Base-by-base conservation (phyloP, 208 protist genomes). In the Phytomonas sp. region DNA sequence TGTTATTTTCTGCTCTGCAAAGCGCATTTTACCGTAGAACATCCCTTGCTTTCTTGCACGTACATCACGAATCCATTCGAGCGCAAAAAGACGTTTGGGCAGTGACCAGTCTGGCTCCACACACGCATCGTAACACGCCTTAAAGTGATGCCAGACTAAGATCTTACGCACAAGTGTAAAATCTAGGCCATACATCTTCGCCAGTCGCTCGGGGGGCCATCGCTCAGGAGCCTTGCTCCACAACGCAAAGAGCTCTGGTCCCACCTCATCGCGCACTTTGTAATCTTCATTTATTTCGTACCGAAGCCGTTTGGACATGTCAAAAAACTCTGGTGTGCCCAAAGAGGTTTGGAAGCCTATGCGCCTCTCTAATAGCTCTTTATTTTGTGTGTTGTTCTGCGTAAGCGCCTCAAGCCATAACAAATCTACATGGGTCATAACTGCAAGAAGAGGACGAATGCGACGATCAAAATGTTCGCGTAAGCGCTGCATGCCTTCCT, bases 241-340 rank as follows among this genome's bases (percentile, higher is more conserved):
- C 67, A 97, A 76, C 36, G 91, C 91, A 77, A 96, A 97, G 68
- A 97, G 77, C 71, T 97, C 94, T 37, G 94, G 94, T 7, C 94
- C 94, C 40, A 97, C 82, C 79, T 97, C 92, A 77, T 97, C 92
- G 33, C 92, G 88, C 64, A 97, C 90, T 69, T 97, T 97, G 84
- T 97, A 97, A 80, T 97, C 92, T 68, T 97, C 92, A 74, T 97
- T 97, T 67, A 97, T 95, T 78, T 97, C 92, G 70, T 97, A 97
- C 40, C 84, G 81, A 64, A 97, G 81, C 20, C 92, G 80, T 70
- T 89, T 89, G 31, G 92, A 93, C 90, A 97, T 97, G 74, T 97
- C 92, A 70, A 97, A 95, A 68, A 97, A 97, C 77, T 97, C 89
- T 29, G 92, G 92, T 36, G 92, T 97, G 59, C 92, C 92, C n/a